Conservation (phyloP, 495 filamentous ascomycete species). For the Tuber brumale region DNA sequence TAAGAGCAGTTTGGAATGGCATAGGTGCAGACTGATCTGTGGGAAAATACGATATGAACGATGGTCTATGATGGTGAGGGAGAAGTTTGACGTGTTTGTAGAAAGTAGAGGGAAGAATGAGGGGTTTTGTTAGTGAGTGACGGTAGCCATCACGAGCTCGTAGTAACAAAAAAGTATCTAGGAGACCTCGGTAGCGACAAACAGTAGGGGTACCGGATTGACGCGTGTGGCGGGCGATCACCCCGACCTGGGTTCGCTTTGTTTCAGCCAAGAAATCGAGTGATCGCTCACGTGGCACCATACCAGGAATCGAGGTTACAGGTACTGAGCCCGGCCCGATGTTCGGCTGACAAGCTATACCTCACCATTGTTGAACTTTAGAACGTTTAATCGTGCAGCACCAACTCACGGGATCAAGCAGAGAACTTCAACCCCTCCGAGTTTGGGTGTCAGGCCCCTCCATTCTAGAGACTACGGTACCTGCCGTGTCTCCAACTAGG, state of each 20-base stretch:
- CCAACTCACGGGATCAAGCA: too few relatives aligned
- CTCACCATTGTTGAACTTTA: background rate
- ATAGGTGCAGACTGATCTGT: slow-evolving; percentile 47
- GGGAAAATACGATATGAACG: background rate
- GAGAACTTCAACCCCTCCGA: background rate
- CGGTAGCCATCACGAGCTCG: background rate
- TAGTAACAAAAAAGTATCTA: background rate
- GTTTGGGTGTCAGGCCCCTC: background rate
- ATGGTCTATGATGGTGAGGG: background rate
- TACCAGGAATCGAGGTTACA: background rate
- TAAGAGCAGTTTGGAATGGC: slow-evolving; percentile 90
- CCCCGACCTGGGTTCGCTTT: too few relatives aligned
- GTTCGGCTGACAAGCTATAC: background rate
- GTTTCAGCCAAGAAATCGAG: too few relatives aligned
- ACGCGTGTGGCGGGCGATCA: too few relatives aligned
- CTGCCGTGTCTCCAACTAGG: background rate
- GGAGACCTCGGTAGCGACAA: background rate
- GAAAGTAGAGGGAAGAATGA: background rate
- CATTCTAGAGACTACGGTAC: background rate
- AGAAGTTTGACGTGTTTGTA: background rate
- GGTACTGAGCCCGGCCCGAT: background rate
- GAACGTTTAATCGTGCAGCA: background rate
- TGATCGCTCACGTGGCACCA: too few relatives aligned
- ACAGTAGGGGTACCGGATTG: too few relatives aligned
- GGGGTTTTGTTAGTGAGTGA: background rate